Evolutionary conservation across 768 basidiomycete genomes (phyloP).

Genomic region (Russula lepida): DNA sequence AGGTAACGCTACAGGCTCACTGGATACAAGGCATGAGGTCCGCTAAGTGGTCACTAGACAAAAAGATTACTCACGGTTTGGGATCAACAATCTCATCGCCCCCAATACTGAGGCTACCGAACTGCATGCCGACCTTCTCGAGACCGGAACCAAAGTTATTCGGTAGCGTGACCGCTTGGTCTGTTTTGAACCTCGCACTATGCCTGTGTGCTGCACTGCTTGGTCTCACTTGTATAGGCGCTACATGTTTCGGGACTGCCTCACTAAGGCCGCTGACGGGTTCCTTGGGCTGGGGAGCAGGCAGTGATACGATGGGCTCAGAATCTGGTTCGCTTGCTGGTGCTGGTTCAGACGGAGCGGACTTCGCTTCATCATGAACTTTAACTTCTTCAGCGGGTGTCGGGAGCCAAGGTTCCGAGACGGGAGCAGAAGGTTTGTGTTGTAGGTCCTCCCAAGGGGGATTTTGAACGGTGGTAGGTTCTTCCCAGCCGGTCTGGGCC

Average conservation of each 20-base stretch:
- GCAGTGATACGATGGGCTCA: constrained; percentile 24
- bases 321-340: constrained; percentile 27
- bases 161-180: constrained; percentile 74
- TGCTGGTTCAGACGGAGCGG: constrained; percentile 1
- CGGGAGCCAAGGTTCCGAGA: constrained; percentile 29
- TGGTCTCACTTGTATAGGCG: constrained; percentile 42
- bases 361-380: constrained; percentile 15
- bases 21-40: background rate
- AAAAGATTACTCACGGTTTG: constrained; percentile 37
- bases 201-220: constrained; percentile 45
- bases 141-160: constrained; percentile 50
- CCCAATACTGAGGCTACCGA: constrained; percentile 72
- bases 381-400: constrained; percentile 9
- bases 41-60: background rate
- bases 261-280: constrained; percentile 21
- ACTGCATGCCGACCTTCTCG: constrained; percentile 85
- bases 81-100: constrained; percentile 53
- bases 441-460: constrained; percentile 65
- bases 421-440: constrained; percentile 29
- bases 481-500: constrained; percentile 48
- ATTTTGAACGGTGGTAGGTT: constrained; percentile 59
- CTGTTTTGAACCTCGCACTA: constrained; percentile 64
- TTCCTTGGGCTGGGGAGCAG: constrained; percentile 23
- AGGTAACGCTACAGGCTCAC: constrained; percentile 23
- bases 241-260: constrained; percentile 29